These are phyloP conservation scores for Candida sp. DNA, from an alignment of 1,139 yeast genomes.

Conservation along the genomic window DNA sequence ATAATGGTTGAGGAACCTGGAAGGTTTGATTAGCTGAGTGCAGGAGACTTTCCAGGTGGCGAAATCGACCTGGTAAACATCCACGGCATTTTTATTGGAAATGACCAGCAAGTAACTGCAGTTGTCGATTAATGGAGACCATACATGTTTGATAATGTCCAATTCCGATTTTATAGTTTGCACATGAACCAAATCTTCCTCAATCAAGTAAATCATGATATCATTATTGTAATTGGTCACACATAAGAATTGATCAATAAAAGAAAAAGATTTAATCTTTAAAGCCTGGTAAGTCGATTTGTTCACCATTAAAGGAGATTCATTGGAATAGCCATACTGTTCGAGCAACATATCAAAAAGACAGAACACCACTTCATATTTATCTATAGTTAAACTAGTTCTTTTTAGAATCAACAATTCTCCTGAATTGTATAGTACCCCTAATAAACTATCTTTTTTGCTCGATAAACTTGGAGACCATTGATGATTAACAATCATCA, in stretches of 20 bases:
- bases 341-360: slow-evolving; percentile 24
- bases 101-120: slow-evolving; percentile 12
- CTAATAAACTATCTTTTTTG: slow-evolving; percentile 29
- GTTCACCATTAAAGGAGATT: slow-evolving; percentile 14
- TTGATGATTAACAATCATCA: slow-evolving; percentile 31
- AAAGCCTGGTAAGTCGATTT: slow-evolving; percentile 18
- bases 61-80: slow-evolving; percentile 5
- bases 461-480: slow-evolving; percentile 28
- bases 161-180: slow-evolving; percentile 5
- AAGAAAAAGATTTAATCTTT: slow-evolving; percentile 26
- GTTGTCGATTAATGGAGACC: slow-evolving; percentile 14
- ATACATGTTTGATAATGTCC: slow-evolving; percentile 15
- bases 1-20: slow-evolving; percentile 1
- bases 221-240: slow-evolving; percentile 11
- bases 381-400: slow-evolving; percentile 17
- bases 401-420: slow-evolving; percentile 34
- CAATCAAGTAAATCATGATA: slow-evolving; percentile 18
- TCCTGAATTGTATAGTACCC: slow-evolving; percentile 36
- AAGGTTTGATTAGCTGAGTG: background rate
- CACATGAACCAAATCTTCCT: slow-evolving; percentile 6
- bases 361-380: slow-evolving; percentile 22
- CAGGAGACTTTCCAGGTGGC: background rate
- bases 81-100: slow-evolving; percentile 17
- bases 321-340: slow-evolving; percentile 14
- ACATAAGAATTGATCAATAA: slow-evolving; percentile 12